Percentiles rank a stretch among this genome's conserved stretches.
phyloP scores from a whole-genome alignment of 495 filamentous ascomycete species.

The Penicillium nucicola region DNA sequence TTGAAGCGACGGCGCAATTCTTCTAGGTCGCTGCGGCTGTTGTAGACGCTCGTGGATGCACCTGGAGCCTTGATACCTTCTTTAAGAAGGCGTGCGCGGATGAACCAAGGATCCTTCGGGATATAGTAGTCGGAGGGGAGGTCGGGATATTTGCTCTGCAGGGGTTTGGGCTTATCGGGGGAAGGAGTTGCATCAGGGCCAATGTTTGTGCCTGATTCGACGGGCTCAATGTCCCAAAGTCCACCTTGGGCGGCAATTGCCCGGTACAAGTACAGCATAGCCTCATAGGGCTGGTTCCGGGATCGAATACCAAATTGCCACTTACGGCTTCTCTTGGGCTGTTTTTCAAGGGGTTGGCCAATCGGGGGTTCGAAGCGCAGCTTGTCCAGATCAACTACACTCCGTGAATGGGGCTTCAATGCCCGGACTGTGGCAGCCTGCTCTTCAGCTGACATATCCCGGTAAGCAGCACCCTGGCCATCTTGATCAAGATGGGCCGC shows the following conservation, averaged over 20 bases:
- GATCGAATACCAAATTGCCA: slow-evolving; percentile 98
- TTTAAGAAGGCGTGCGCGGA: slow-evolving; percentile 82
- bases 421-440: slow-evolving; percentile 71
- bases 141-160: slow-evolving; percentile 48
- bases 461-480: slow-evolving; percentile 36
- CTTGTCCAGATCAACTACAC: slow-evolving; percentile 49
- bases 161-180: slow-evolving; percentile 29
- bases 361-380: slow-evolving; percentile 65
- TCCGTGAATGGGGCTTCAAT: slow-evolving; percentile 77
- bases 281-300: slow-evolving; percentile 88
- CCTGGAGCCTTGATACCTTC: slow-evolving; percentile 59
- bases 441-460: slow-evolving; percentile 62
- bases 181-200: slow-evolving; percentile 19
- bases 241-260: slow-evolving; percentile 84
- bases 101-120: slow-evolving; percentile 93
- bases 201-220: slow-evolving; percentile 35
- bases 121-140: slow-evolving; percentile 63
- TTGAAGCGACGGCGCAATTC: slow-evolving; percentile 47
- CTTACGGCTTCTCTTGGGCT: slow-evolving; percentile 68
- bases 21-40: slow-evolving; percentile 56
- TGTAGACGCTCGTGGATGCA: slow-evolving; percentile 51
- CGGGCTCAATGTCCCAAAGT: slow-evolving; percentile 64
- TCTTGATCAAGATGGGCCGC: slow-evolving; percentile 42
- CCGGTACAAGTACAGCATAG: slow-evolving; percentile 89
- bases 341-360: slow-evolving; percentile 55